Conservation (phyloP, 1,284 basidiomycete species). For the Malassezia globosa region DNA sequence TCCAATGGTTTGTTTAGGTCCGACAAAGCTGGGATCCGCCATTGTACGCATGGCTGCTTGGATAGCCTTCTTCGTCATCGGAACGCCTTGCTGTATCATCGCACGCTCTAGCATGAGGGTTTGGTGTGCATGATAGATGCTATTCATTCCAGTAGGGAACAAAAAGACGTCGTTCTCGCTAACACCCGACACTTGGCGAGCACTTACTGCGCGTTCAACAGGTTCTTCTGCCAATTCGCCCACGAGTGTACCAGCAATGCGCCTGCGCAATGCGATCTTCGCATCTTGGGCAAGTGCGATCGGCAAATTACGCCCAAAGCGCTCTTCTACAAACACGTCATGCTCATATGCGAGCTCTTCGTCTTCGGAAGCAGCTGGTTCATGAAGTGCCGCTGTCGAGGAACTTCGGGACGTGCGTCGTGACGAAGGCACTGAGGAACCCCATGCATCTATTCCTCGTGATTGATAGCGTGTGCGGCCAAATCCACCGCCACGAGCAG, state of each 20-base stretch:
- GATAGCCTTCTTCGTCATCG: neutral
- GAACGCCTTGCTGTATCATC: neutral
- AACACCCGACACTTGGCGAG: constrained; percentile 29
- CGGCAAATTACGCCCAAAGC: constrained; percentile 86
- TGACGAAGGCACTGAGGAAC: neutral
- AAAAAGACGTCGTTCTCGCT: constrained; percentile 74
- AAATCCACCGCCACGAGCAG: constrained; percentile 16
- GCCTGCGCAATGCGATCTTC: constrained; percentile 70
- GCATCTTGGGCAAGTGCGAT: constrained; percentile 62
- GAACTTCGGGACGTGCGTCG: neutral
- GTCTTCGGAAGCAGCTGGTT: constrained; percentile 22
- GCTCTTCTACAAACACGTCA: constrained; percentile 66
- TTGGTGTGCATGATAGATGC: constrained; percentile 83
- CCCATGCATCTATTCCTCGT: neutral
- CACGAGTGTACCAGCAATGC: constrained; percentile 72
- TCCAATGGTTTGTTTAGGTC: constrained; percentile 12
- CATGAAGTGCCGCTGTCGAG: neutral
- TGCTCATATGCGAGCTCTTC: constrained; percentile 51
- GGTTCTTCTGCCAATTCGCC: constrained; percentile 19
- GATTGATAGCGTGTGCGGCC: constrained; percentile 22
- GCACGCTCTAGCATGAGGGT: constrained; percentile 35
- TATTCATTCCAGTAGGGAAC: constrained; percentile 77
- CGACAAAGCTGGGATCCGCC: constrained; percentile 14
- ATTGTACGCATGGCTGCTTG: neutral
- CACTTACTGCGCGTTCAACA: constrained; percentile 51